Percentiles rank a stretch among this genome's conserved stretches.
phyloP scores from a whole-genome alignment of 768 basidiomycete genomes.

The Boletus subcaerulescens region DNA sequence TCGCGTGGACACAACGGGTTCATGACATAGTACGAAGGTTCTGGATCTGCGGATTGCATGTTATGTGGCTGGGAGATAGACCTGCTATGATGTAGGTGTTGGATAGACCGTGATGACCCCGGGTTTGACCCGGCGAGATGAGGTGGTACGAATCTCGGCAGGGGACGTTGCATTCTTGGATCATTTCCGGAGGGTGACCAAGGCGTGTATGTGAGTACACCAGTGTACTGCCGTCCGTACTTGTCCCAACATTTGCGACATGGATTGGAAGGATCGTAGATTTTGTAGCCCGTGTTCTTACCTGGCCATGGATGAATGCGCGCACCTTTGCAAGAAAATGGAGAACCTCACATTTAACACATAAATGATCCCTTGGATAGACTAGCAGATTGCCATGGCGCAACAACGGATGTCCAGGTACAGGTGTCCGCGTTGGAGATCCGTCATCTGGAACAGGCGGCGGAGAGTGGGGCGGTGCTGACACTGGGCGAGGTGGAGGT shows the following conservation, averaged over 20 bases:
- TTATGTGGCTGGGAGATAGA: slow-evolving; percentile 19
- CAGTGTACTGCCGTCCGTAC: slow-evolving; percentile 58
- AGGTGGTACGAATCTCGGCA: slow-evolving; percentile 24
- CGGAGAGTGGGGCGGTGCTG: slow-evolving; percentile 14
- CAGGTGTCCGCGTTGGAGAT: slow-evolving; percentile 59
- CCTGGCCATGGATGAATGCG: slow-evolving; percentile 40
- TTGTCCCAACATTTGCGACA: slow-evolving; percentile 76
- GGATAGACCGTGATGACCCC: neutral
- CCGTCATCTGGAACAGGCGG: slow-evolving; percentile 44
- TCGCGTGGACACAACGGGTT: slow-evolving; percentile 16
- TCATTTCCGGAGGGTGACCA: slow-evolving; percentile 30
- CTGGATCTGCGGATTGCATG: neutral
- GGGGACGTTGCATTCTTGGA: slow-evolving; percentile 29
- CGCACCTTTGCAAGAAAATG: no score
- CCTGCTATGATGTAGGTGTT: slow-evolving; percentile 12
- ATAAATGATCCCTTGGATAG: slow-evolving; percentile 62
- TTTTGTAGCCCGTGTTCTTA: slow-evolving; percentile 72
- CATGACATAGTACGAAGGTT: slow-evolving; percentile 25
- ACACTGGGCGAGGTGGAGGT: slow-evolving; percentile 6
- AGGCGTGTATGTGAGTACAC: slow-evolving; percentile 54
- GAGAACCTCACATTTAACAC: slow-evolving; percentile 58
- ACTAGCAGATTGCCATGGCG: slow-evolving; percentile 60
- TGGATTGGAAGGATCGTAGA: slow-evolving; percentile 60
- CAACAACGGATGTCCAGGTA: slow-evolving; percentile 66
- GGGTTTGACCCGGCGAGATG: slow-evolving; percentile 11